A percentile compares a stretch with the other conserved stretches of the same genome.
phyloP scores from a whole-genome alignment of 179 eudicot species.

The Monotropa hypopitys region DNA sequence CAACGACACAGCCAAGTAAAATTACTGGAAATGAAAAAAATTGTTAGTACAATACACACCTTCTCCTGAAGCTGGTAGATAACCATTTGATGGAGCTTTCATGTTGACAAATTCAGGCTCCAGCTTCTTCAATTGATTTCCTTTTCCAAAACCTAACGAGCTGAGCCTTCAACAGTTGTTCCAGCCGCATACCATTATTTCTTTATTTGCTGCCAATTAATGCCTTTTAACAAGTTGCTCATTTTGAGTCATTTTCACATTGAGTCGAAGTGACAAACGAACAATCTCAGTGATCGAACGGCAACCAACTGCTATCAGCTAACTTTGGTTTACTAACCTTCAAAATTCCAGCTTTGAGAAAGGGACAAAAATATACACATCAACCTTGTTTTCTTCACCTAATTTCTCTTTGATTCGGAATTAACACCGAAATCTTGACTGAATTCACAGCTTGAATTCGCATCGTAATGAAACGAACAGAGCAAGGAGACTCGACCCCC shows the following conservation, averaged over 20 bases:
- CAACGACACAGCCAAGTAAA: conserved; percentile 1
- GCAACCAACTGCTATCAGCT: neutral
- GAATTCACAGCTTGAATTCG: neutral
- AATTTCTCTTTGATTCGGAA: neutral
- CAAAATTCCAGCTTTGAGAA: neutral
- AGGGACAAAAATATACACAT: neutral
- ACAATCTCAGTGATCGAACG: neutral
- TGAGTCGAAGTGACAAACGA: neutral
- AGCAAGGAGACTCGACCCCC: no score
- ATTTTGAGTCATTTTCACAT: neutral
- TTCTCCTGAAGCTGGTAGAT: conserved; percentile 47
- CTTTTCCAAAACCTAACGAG: neutral
- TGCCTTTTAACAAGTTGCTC: neutral
- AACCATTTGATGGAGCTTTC: conserved; percentile 34
- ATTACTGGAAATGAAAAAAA: neutral
- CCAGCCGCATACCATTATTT: neutral
- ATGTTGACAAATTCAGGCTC: conserved; percentile 1
- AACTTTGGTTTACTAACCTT: neutral
- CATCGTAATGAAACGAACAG: no score
- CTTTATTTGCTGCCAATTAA: neutral
- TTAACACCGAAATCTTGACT: neutral
- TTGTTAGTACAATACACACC: conserved; percentile 24
- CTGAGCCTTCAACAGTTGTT: neutral
- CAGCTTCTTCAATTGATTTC: conserved; percentile 1
- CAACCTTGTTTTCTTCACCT: neutral